Base-by-base conservation (phyloP, 768 basidiomycete genomes). In the Dendrothele bispora region DNA sequence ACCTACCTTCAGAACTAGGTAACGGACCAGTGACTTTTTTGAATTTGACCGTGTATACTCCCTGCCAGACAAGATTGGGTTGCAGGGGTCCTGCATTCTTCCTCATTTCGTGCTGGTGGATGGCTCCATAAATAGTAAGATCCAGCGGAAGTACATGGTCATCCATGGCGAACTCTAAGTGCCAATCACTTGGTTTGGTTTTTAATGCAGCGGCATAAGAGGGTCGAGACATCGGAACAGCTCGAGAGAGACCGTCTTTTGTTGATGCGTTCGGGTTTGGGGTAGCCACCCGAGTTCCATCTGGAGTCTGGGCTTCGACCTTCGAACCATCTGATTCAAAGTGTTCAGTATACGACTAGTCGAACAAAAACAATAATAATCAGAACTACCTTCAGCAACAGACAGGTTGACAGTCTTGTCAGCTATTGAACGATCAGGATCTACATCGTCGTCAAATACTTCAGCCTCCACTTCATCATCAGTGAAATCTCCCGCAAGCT, bases 151-250 rank as follows among this genome's bases (percentile, higher is more conserved):
- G 70, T 18, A 81, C 67, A 38, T 91, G 85, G 51, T 93, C 94
- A 60, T 91, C 91, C 83, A 98, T 88, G 7, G 81, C 88, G 67
- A 99, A 98, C 66, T 97, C 88, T 43, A 98, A 82, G 63, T 99
- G 95, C 92, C 93, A 99, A 60, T 98, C 95, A 14, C 80, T 83
- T 4, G 95, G 94, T 60, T 92, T 93, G 0, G 92, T 74, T 69
- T 93, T 97, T 48, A 98, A 76, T 11, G 95, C 95, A 3, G 93
- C 87, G 25, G 97, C 97, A 64, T 99, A 99, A 2, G 97, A 98
- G 0, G 78, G 72, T 54, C 78, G 69, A 41, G 61, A 64, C 25
- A 71, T 62, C 7, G 63, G 54, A 0, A 69, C 53, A 30, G 55
- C 48, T 42, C 65, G 67, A 12, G 69, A 50, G 11, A 64, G 61